phyloP scores from a whole-genome alignment of 345 rosid species.

The Hibiscus trionum region DNA sequence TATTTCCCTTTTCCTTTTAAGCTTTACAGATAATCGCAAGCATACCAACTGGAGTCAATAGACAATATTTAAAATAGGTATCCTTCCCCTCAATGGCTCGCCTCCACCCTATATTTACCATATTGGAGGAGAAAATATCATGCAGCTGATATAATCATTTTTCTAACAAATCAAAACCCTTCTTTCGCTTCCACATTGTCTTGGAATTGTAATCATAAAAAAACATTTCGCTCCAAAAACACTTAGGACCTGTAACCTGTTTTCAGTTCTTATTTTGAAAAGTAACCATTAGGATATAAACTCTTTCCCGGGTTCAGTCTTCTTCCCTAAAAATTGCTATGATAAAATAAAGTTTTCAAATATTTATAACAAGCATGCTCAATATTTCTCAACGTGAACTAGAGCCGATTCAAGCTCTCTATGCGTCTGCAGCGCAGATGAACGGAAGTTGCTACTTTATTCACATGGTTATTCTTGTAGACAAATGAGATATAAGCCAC shows the following conservation, averaged over 20 bases:
- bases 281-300: not conserved
- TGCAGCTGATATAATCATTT: not conserved
- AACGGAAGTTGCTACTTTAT: not conserved
- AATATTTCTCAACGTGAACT: not conserved
- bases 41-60: not conserved
- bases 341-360: not conserved
- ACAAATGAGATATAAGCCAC: not conserved
- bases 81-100: slow-evolving; percentile 19
- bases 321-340: not conserved
- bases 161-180: not conserved
- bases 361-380: not conserved
- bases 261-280: not conserved
- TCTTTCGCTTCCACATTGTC: not conserved
- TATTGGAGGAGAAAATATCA: not conserved
- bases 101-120: slow-evolving; percentile 31
- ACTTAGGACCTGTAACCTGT: not conserved
- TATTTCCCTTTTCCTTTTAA: not conserved
- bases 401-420: not conserved
- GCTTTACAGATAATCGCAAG: not conserved
- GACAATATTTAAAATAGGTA: not conserved
- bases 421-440: not conserved
- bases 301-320: not conserved
- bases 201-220: not conserved
- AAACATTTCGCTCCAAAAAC: not conserved
- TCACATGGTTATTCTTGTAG: not conserved